phyloP scores from a whole-genome alignment of 345 rosid species.

The Cardiospermum halicacabum region DNA sequence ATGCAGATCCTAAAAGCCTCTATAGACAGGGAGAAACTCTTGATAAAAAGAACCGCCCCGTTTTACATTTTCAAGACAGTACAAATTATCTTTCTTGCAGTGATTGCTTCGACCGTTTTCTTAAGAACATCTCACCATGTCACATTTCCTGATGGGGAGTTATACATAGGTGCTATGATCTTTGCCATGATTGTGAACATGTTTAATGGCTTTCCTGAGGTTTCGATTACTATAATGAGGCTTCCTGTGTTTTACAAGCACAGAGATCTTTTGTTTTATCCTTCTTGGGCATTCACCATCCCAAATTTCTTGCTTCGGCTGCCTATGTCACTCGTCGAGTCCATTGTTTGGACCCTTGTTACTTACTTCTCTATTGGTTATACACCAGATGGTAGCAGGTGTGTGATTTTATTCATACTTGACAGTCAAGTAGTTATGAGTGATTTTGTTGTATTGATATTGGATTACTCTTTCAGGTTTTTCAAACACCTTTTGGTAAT shows the following conservation, averaged over 20 bases:
- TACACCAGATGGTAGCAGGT: constrained; percentile 78
- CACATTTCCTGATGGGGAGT: constrained; percentile 37
- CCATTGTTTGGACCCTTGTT: constrained; percentile 54
- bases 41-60: constrained; percentile 60
- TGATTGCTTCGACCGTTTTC: constrained; percentile 55
- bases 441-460: too few species aligned
- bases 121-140: constrained; percentile 50
- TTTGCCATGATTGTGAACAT: constrained; percentile 57
- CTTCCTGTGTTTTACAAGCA: constrained; percentile 94
- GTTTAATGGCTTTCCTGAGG: constrained; percentile 90
- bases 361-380: constrained; percentile 68
- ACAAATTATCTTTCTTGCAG: constrained; percentile 58
- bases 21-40: constrained; percentile 71
- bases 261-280: constrained; percentile 77
- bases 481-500: constrained; percentile 66
- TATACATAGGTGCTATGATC: constrained; percentile 44
- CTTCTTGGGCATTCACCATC: constrained; percentile 76
- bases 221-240: constrained; percentile 55
- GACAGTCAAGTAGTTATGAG: too few species aligned
- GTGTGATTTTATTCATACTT: too few species aligned
- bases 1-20: constrained; percentile 62
- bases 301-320: constrained; percentile 59
- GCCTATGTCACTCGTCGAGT: constrained; percentile 67
- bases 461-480: constrained; percentile 53
- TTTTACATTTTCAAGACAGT: constrained; percentile 64